Evolutionary conservation across 495 filamentous ascomycete genomes (phyloP), one percentile per base, ranked within the genome.

Genomic region (Cercophora sp.): DNA sequence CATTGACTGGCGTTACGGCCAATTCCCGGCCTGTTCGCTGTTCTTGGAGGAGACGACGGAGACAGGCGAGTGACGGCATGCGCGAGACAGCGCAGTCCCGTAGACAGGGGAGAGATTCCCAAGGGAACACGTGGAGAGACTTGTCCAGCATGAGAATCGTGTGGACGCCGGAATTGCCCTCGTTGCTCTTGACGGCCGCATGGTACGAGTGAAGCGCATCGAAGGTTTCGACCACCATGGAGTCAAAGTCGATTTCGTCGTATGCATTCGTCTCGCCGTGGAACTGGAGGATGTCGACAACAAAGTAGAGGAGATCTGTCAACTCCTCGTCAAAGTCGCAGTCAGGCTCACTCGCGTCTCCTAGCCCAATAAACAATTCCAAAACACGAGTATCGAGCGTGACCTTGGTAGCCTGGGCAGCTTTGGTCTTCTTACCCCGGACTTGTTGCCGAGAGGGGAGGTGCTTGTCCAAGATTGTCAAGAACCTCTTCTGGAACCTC

Each of bases 161-260:
- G 62, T 97, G 93, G 2, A 71, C 70, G n/a, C 65, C 65, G 2
- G 66, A 57, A 25, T 80, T 66, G 11, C 57, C 42, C 4, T 58
- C 53, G 13, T 61, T 62, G 20, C 50, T 52, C 19, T 62, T 63
- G 11, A 68, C 70, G 20, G 76, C 76, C 20, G 81, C 76, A 59
- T 98, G 85, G 60, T 97, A 96, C 1, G 79, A 73, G 22, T 84
- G 77, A 15, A 97, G 70, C 4, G 89, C 88, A 64, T 94, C 89
- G 5, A 85, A 77, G 1, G 87, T 88, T 32, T 93, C 89, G 15
- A 96, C 75, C 13, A 87, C 82, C 77, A 96, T 90, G 45, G 82
- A 79, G 61, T 98, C 93, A 57, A 96, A 92, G 64, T 98, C 91
- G 59, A 98, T 86, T 71, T 98, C 93, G 63, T 97, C 94, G 71